phyloP scores from a whole-genome alignment of 2,329 filamentous ascomycete species.

The Cordyceps farinosa region DNA sequence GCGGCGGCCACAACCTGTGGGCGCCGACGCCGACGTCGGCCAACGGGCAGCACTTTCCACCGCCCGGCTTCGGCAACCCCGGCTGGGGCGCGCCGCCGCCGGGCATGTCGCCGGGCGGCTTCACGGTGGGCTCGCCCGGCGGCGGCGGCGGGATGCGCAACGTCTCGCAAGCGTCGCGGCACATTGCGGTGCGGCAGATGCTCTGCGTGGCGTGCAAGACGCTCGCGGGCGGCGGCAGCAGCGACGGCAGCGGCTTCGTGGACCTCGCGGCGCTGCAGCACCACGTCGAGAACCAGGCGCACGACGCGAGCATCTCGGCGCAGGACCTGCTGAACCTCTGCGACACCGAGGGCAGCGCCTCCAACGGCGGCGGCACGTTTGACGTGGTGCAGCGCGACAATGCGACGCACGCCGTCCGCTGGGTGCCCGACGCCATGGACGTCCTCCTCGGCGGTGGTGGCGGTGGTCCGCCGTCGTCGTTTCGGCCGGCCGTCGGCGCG shows the following conservation, averaged over 20 bases:
- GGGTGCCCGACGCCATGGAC: slow-evolving; percentile 40
- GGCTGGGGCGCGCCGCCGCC: slow-evolving; percentile 35
- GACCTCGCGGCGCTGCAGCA: slow-evolving; percentile 65
- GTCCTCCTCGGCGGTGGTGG: neutral
- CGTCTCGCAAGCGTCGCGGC: slow-evolving; percentile 53
- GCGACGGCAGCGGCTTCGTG: slow-evolving; percentile 62
- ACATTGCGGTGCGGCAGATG: slow-evolving; percentile 66
- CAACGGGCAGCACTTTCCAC: slow-evolving; percentile 37
- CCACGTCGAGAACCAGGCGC: slow-evolving; percentile 55
- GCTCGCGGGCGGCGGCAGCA: slow-evolving; percentile 35
- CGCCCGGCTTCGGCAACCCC: slow-evolving; percentile 44
- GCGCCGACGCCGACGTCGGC: slow-evolving; percentile 32
- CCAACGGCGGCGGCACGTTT: slow-evolving; percentile 90
- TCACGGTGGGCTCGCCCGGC: slow-evolving; percentile 32
- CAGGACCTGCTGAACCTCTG: slow-evolving; percentile 77
- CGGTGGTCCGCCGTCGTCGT: slow-evolving; percentile 35
- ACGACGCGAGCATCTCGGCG: slow-evolving; percentile 39
- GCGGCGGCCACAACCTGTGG: slow-evolving; percentile 39
- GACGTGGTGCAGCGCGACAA: slow-evolving; percentile 54
- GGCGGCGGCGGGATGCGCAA: slow-evolving; percentile 29
- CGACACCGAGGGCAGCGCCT: slow-evolving; percentile 81
- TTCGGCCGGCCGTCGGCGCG: slow-evolving; percentile 47
- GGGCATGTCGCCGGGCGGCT: slow-evolving; percentile 32
- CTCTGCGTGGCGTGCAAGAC: slow-evolving; percentile 76
- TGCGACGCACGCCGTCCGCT: slow-evolving; percentile 45